Base-by-base conservation (phyloP, 2,329 filamentous ascomycete species). In the Cryphonectria naterciae region DNA sequence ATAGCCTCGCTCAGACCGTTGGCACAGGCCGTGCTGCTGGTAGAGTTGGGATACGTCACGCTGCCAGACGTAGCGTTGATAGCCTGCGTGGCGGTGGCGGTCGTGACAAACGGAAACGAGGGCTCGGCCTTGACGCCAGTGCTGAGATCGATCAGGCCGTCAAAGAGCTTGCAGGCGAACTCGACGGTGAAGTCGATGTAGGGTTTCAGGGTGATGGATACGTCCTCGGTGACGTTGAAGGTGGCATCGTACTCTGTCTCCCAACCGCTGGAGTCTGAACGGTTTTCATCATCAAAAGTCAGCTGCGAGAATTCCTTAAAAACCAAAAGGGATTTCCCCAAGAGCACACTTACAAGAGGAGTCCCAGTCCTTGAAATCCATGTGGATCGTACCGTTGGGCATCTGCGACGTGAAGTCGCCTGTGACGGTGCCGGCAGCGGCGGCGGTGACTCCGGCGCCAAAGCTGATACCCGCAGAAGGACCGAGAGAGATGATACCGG, bases 111-210 rank as follows among this genome's bases (percentile, higher is more conserved):
- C 19, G 71, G 71, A 54, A 72, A 72, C 15, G 71, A 66, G 22
- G 71, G 69, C 58, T 71, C 66, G 62, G 71, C 66, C 28, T 61
- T 72, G 63, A 72, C 46, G 49, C 71, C 71, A 1, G 71, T 71
- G 71, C 68, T 68, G 62, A 72, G 69, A 56, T 72, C 71, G 39
- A 72, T 11, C 37, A 71, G 62, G 54, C 71, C 71, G 35, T 58
- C 66, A 49, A 72, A 71, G 43, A 72, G 49, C 28, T 71, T 63
- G 69, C 62, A 67, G 22, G 71, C 71, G 64, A 72, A 72, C 62
- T 72, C 71, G 56, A 72, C 69, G n/a, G 65, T 72, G 63, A 72
- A 72, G 69, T 72, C 71, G 52, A 72, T 63, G 35, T 66, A 71
- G 4, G 71, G 71, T 63, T 37, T 64, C 5, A 72, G 32, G 1